Conservation (phyloP, 2,329 filamentous ascomycete species). For the Cercospora nicotianae region DNA sequence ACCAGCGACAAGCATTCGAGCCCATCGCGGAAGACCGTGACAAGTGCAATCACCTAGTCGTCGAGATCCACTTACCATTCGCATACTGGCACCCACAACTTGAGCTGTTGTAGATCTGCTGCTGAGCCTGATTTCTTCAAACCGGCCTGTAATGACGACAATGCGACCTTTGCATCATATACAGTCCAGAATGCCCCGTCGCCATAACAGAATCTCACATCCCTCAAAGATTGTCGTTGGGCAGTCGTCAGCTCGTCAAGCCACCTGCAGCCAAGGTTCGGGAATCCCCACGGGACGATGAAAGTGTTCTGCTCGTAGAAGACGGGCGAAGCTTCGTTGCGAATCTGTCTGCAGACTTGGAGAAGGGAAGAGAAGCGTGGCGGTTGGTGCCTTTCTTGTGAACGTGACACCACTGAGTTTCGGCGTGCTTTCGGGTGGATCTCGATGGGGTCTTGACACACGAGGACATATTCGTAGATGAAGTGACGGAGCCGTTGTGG, state of each 20-base stretch:
- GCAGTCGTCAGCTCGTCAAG: slow-evolving; percentile 19
- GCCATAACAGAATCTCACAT: slow-evolving; percentile 26
- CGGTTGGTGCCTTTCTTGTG: neutral
- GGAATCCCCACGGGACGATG: slow-evolving; percentile 22
- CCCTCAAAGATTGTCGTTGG: slow-evolving; percentile 17
- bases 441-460: slow-evolving; percentile 17
- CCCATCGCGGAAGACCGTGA: no score
- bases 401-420: slow-evolving; percentile 10
- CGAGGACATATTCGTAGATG: slow-evolving; percentile 21
- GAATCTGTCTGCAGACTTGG: slow-evolving; percentile 19
- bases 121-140: slow-evolving; percentile 16
- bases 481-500: slow-evolving; percentile 16
- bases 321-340: slow-evolving; percentile 19
- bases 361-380: slow-evolving; percentile 18
- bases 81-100: slow-evolving; percentile 23
- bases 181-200: slow-evolving; percentile 26
- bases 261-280: slow-evolving; percentile 21
- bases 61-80: slow-evolving; percentile 12
- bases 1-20: no score
- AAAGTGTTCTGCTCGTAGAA: slow-evolving; percentile 21
- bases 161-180: slow-evolving; percentile 20
- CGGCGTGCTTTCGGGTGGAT: slow-evolving; percentile 19
- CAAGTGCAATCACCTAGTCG: no score
- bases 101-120: slow-evolving; percentile 17
- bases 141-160: slow-evolving; percentile 5